Base-by-base conservation (phyloP, 2,329 filamentous ascomycete species). In the Thielaviopsis ethacetica region DNA sequence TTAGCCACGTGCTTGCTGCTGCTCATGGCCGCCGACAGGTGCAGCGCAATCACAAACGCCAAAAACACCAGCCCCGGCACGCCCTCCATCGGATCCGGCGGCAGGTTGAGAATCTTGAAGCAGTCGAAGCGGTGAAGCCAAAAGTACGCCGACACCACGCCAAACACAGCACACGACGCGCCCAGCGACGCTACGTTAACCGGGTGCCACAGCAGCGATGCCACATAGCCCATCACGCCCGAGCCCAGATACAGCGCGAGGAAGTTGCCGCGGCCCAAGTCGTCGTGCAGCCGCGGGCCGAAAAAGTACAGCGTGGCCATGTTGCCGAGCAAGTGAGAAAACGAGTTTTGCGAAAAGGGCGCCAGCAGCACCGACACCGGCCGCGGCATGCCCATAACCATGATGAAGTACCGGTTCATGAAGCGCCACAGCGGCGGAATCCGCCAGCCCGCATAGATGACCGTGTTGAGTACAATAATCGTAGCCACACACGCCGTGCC, bases 181-280 rank as follows among this genome's bases (percentile, higher is more conserved):
- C 86, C 86, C 10, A 86, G 72, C 1, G 79, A 78, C 44, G 82
- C 74, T 57, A 73, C 70, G 13, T 69, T 66, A 54, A 81, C 65
- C 53, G 78, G 76, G 60, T 78, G 73, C 53, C 70, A 69, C 27
- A 71, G 65, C 61, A 89, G 71, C 52, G 79, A 81, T n/a, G 75
- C 71, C 62, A 83, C 76, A 61, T 80, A 81, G 9, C 79, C 81
- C 1, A 81, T 51, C 1, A 75, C 73, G 57, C 84, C 85, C 6
- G 76, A 76, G 7, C 76, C 71, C 34, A 85, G 63, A 68, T 84
- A 88, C 34, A 87, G 71, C n/a, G 83, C 78, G 21, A 89, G 71
- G 70, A 89, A 88, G 59, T 79, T 76, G 15, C 78, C 83, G 12
- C 85, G 76, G 12, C 84, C 85, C 26, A 88, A 71, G 64, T 88